These are phyloP conservation scores for Citrus glauca DNA, from an alignment of 345 rosid species.

Conservation along the genomic window DNA sequence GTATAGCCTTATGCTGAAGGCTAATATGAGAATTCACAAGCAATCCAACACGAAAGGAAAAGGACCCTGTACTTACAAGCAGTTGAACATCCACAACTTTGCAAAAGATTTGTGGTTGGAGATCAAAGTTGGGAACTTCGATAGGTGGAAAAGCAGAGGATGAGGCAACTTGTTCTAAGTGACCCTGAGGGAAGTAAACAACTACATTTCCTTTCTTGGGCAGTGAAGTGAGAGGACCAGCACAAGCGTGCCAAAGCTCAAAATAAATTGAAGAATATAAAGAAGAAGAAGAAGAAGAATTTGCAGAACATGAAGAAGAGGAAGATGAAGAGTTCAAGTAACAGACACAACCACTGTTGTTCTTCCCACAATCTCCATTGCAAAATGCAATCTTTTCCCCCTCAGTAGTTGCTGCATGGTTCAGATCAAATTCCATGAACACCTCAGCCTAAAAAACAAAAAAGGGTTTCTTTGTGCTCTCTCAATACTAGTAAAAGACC, in stretches of 20 bases:
- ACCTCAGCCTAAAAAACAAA: slow-evolving; percentile 3
- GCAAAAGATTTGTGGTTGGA: slow-evolving; percentile 70
- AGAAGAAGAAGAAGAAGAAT: slow-evolving; percentile 40
- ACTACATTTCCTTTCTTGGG: slow-evolving; percentile 80
- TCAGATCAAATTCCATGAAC: slow-evolving; percentile 94
- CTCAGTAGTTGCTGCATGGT: slow-evolving; percentile 56
- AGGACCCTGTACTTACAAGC: slow-evolving; percentile 46
- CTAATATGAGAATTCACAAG: not conserved
- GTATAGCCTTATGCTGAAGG: not conserved
- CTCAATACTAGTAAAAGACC: slow-evolving; percentile 26
- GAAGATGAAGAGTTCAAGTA: slow-evolving; percentile 50
- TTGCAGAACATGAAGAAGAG: slow-evolving; percentile 43
- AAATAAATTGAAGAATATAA: slow-evolving; percentile 59
- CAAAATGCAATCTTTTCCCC: slow-evolving; percentile 51
- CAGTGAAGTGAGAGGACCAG: slow-evolving; percentile 78
- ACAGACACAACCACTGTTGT: slow-evolving; percentile 32
- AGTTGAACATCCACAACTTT: slow-evolving; percentile 59
- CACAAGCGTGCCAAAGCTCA: slow-evolving; percentile 94
- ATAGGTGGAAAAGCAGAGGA: slow-evolving; percentile 39
- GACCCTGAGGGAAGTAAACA: slow-evolving; percentile 86
- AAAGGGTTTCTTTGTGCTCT: not conserved
- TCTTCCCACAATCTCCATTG: slow-evolving; percentile 41
- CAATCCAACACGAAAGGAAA: not conserved
- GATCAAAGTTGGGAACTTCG: slow-evolving; percentile 52
- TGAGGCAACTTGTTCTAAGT: slow-evolving; percentile 63